Evolutionary conservation across 306 rosid species (phyloP).

Genomic region (Hippophae tibetana): DNA sequence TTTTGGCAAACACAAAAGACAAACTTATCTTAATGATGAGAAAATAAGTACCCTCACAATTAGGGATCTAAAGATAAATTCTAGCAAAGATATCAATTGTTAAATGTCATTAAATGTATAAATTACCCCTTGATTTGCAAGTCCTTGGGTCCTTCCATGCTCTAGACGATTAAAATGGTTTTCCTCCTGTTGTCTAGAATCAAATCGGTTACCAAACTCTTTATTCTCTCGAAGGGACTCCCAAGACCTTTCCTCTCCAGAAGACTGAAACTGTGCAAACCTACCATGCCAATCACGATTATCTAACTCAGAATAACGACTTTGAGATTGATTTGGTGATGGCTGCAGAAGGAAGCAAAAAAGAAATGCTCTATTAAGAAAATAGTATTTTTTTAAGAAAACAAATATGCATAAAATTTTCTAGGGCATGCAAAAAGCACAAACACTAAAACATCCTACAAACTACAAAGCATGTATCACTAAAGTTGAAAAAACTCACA

Average conservation of each 20-base stretch:
- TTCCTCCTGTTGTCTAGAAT: conserved; percentile 45
- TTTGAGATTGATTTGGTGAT: conserved; percentile 39
- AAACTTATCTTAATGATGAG: too few species aligned
- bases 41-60: too few species aligned
- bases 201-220: conserved; percentile 53
- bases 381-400: neutral
- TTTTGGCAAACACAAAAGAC: too few species aligned
- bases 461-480: too few species aligned
- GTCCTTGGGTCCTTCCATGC: conserved; percentile 36
- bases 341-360: conserved; percentile 28
- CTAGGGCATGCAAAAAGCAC: neutral
- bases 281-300: conserved; percentile 94
- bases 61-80: neutral
- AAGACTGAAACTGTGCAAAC: conserved; percentile 42
- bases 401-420: neutral
- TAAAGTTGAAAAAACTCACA: conserved; percentile 40
- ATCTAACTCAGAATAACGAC: conserved; percentile 77
- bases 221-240: conserved; percentile 50
- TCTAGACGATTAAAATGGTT: conserved; percentile 54
- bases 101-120: neutral
- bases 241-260: conserved; percentile 74
- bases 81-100: neutral
- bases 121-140: conserved; percentile 63
- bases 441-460: neutral
- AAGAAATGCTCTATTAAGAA: neutral